Percentiles rank a stretch among this genome's conserved stretches.
Evolutionary conservation across 108 stramenopile genomes (phyloP).

Genomic region (Nitzschia sp.): DNA sequence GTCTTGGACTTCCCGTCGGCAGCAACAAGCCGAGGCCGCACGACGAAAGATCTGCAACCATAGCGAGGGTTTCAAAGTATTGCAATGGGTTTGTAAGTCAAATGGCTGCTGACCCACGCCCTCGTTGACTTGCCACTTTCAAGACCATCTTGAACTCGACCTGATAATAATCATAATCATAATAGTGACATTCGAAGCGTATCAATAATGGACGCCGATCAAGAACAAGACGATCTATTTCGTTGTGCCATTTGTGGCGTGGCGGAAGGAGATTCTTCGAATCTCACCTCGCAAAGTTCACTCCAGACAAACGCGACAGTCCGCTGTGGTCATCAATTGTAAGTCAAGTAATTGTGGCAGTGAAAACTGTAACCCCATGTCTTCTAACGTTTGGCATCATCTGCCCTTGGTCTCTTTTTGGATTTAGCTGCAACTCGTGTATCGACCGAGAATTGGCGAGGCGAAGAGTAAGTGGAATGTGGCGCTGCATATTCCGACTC

Average conservation of each 20-base stretch:
- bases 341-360: constrained; percentile 27
- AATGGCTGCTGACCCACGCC: too few species aligned
- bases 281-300: constrained; percentile 75
- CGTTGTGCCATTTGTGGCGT: constrained; percentile 86
- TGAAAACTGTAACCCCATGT: constrained; percentile 7
- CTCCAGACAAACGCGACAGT: constrained; percentile 84
- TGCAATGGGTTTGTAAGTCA: too few species aligned
- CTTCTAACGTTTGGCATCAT: background rate
- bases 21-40: too few species aligned
- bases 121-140: too few species aligned
- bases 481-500: too few species aligned
- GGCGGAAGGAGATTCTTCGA: constrained; percentile 80
- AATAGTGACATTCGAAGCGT: too few species aligned
- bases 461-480: constrained; percentile 41
- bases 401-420: background rate
- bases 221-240: constrained; percentile 79
- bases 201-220: constrained; percentile 37
- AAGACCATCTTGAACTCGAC: too few species aligned
- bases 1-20: too few species aligned
- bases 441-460: constrained; percentile 81
- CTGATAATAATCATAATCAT: too few species aligned
- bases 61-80: too few species aligned
- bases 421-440: constrained; percentile 70
- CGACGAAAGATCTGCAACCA: too few species aligned
- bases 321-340: constrained; percentile 85